A percentile compares a stretch with the other conserved stretches of the same genome.
phyloP scores from a whole-genome alignment of 805 yeast genomes.

The Starmerella vaccinii region DNA sequence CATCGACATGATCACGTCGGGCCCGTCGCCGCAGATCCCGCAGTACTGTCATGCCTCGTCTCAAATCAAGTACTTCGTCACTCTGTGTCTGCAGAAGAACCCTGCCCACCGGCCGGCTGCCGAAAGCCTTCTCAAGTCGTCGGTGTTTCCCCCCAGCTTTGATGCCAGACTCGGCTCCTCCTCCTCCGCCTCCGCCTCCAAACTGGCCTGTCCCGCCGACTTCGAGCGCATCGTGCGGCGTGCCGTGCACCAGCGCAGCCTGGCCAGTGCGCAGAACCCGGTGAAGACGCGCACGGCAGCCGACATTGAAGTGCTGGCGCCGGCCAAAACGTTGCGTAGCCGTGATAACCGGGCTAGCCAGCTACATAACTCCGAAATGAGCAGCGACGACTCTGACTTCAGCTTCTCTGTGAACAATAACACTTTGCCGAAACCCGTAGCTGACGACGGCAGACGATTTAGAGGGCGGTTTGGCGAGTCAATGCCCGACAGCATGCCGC shows the following conservation, averaged over 20 bases:
- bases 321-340: conserved; percentile 32
- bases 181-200: no score
- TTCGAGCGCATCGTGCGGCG: neutral
- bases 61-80: conserved; percentile 44
- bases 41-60: conserved; percentile 22
- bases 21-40: conserved; percentile 46
- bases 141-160: no score
- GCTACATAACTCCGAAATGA: neutral
- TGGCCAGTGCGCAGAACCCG: neutral
- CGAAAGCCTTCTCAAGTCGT: conserved; percentile 39
- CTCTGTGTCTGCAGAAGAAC: conserved; percentile 54
- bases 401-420: neutral
- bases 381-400: neutral
- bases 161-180: no score
- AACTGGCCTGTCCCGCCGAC: neutral
- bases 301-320: conserved; percentile 27
- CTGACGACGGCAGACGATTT: no score
- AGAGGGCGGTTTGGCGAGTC: no score
- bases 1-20: conserved; percentile 55
- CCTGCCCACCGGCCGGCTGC: conserved; percentile 61
- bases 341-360: conserved; percentile 37
- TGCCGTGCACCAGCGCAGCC: neutral
- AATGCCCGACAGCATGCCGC: neutral
- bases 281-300: conserved; percentile 28
- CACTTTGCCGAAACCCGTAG: neutral